phyloP scores from a whole-genome alignment of 1,284 basidiomycete genomes.

The Vanrija pseudolonga region DNA sequence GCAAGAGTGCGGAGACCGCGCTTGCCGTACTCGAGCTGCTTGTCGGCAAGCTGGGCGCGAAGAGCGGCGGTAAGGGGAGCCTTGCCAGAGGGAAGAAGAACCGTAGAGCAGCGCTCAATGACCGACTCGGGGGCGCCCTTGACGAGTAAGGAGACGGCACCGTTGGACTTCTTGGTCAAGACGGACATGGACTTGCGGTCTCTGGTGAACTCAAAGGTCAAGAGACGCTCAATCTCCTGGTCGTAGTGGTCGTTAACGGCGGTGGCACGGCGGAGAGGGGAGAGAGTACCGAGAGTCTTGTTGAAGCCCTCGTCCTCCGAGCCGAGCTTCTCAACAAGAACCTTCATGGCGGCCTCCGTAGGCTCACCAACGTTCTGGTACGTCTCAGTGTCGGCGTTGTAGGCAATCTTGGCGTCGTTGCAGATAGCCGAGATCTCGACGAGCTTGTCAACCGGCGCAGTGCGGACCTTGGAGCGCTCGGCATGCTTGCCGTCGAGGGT shows the following conservation, averaged over 20 bases:
- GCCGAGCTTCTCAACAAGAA: slow-evolving; percentile 81
- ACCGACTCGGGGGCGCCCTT: slow-evolving; percentile 97
- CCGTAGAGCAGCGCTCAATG: slow-evolving; percentile 76
- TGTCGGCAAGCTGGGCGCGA: slow-evolving; percentile 60
- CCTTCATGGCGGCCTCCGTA: slow-evolving; percentile 90
- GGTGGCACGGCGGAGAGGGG: slow-evolving; percentile 64
- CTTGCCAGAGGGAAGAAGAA: slow-evolving; percentile 65
- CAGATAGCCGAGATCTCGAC: slow-evolving; percentile 87
- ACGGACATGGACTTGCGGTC: slow-evolving; percentile 99
- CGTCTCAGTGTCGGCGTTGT: slow-evolving; percentile 61
- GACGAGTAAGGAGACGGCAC: slow-evolving; percentile 66
- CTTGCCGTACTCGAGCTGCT: slow-evolving; percentile 67
- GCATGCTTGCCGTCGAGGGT: slow-evolving; percentile 62
- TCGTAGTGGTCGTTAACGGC: slow-evolving; percentile 83
- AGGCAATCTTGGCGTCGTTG: slow-evolving; percentile 88
- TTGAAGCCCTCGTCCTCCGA: slow-evolving; percentile 53
- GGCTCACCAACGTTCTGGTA: slow-evolving; percentile 92
- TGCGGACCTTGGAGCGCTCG: slow-evolving; percentile 56
- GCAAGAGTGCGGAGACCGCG: slow-evolving; percentile 87
- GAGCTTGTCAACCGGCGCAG: slow-evolving; percentile 71
- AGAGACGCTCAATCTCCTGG: slow-evolving; percentile 65
- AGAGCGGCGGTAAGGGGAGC: slow-evolving; percentile 63
- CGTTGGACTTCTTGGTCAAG: slow-evolving; percentile 62
- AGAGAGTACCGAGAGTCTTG: slow-evolving; percentile 57
- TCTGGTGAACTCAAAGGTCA: slow-evolving; percentile 95